Evolutionary conservation across 2,329 filamentous ascomycete species (phyloP), one percentile per base, ranked within the genome.

Genomic region (Furcasterigmium sp.): DNA sequence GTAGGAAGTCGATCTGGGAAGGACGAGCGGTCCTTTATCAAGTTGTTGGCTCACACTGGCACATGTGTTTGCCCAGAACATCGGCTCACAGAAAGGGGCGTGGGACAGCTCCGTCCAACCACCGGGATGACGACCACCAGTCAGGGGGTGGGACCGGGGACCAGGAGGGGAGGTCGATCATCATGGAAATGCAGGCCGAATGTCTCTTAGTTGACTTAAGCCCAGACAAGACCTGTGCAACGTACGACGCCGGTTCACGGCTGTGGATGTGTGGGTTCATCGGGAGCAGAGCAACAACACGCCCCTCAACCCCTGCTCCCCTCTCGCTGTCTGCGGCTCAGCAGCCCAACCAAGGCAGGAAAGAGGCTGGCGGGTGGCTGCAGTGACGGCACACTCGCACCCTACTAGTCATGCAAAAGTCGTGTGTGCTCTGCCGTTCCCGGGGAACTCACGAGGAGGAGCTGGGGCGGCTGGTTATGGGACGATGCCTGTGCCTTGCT

Each of bases 101-200:
- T 32, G 30, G 15, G 32, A 17, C 14, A 11, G 15, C 18, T 35
- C n/a, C 11, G 32, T 35, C 32, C 32, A 18, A 18, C 32, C 14
- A 32, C 14, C 11, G 26, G 26, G 11, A n/a, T n/a, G 26, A 29
- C 10, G 26, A 29, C n/a, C 29, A 13, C 14, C 32, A 35, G n/a
- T 35, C 32, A 35, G 32, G 32, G 32, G 32, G 32, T 19, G 32
- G 15, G 32, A 8, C n/a, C n/a, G 17, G 32, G 13, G 11, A n/a
- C 14, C 5, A n/a, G 15, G 29, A 17, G 13, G 8, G 9, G 18
- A 14, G 37, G 41, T 46, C 49, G 23, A 48, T 37, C 19, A 46
- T 37, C 25, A 52, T 39, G 44, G 21, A 41, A 41, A 38, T 43
- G 46, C 30, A 46, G 37, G 28, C 34, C 46, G 39, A 32, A 45